Evolutionary conservation across 441 rosid species (phyloP), one percentile per base, ranked within the genome.

Genomic region (Croton laevigatus): DNA sequence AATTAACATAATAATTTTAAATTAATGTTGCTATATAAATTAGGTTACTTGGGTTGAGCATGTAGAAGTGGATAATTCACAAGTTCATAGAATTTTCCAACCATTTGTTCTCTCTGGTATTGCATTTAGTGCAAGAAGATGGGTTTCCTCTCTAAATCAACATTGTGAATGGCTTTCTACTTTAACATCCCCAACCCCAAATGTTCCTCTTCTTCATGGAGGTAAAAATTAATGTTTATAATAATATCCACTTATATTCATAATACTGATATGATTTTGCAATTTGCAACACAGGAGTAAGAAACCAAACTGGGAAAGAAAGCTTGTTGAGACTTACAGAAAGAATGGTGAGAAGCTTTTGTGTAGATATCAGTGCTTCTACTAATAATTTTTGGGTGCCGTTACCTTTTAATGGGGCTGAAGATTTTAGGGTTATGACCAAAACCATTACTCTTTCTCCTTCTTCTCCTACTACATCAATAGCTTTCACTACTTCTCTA

Each of bases 41-140:
- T 36, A 88, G 93, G 78, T 88, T 52, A 77, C 65, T n/a, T 85
- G 91, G 89, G 82, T 89, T 59, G 91, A 89, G 63, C 88, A 81
- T 75, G 82, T 68, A 4, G 84, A 82, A 62, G 86, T 73, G 20
- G 88, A 85, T 62, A 69, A 81, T n/a, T 17, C 53, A 34, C 63
- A 17, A 7, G 77, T 80, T 59, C 87, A 72, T 57, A 64, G n/a
- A 3, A 62, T 77, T 16, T 87, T 79, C 53, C 38, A 7, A 44
- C 66, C 69, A 9, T 48, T 81, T 2, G 82, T 89, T 16, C 59
- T 11, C 32, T 80, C 89, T 3, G 86, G 88, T 46, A 77, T 71
- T 61, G 82, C 79, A 17, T 89, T 80, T 63, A 40, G 88, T 3
- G 89, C 91, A 12, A 82, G 54, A 62, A 80, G 91, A 58, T 89